Percentiles rank a stretch among this genome's conserved stretches.
Conservation (phyloP, 177 flowering plant genomes). For the Vitis hybrid region DNA sequence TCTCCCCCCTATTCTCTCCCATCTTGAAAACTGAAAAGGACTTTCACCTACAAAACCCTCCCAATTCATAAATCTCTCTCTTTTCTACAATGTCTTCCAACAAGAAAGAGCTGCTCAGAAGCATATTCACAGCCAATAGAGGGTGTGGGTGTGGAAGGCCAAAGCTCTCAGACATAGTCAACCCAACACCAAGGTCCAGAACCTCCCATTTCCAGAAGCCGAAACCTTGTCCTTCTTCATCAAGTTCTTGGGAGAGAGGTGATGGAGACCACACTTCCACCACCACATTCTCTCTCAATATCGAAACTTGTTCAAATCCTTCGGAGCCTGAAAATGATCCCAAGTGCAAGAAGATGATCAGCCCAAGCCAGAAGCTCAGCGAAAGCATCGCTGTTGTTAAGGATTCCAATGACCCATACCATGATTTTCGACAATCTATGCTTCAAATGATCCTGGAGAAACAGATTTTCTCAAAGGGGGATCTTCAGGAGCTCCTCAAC, state of each 20-base stretch:
- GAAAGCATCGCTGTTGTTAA: conserved; percentile 62
- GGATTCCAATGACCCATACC: conserved; percentile 70
- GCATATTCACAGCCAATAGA: conserved; percentile 14
- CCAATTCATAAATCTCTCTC: neutral
- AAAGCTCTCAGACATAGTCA: conserved; percentile 16
- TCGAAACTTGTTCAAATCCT: too few relatives aligned
- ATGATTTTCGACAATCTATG: conserved; percentile 76
- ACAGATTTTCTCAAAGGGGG: conserved; percentile 49
- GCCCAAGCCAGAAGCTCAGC: conserved; percentile 6
- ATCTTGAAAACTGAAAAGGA: conserved; percentile 6
- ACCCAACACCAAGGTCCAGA: conserved; percentile 21
- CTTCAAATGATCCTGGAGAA: conserved; percentile 73
- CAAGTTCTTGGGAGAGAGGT: conserved; percentile 1
- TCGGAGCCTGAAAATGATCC: conserved; percentile 10
- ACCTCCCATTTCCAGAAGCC: neutral
- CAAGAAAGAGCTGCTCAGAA: conserved; percentile 15
- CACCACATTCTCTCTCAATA: conserved; percentile 2
- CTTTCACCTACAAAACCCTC: conserved; percentile 13
- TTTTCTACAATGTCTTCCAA: conserved; percentile 16
- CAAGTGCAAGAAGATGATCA: neutral
- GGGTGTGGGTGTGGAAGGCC: conserved; percentile 27
- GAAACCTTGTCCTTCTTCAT: conserved; percentile 4
- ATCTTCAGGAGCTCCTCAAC: conserved; percentile 55
- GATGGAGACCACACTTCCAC: neutral
- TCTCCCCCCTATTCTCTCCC: neutral